phyloP scores from a whole-genome alignment of 495 filamentous ascomycete genomes.

The Talaromyces liani region DNA sequence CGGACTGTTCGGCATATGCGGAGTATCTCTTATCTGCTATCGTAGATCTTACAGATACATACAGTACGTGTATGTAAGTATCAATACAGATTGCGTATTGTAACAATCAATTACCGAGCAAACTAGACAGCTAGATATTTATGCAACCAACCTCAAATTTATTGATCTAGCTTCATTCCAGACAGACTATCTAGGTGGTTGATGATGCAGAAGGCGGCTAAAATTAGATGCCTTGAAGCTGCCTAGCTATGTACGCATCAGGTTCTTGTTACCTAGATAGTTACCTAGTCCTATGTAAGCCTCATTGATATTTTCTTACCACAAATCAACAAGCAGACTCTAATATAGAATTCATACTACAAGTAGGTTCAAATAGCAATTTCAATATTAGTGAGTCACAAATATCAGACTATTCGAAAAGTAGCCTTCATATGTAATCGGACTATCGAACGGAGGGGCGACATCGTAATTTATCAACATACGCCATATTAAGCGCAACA shows the following conservation, averaged over 20 bases:
- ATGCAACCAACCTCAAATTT: neutral
- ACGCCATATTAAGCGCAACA: neutral
- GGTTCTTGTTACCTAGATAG: neutral
- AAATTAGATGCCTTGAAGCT: neutral
- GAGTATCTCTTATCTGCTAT: neutral
- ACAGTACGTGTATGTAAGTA: neutral
- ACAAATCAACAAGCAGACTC: too few species aligned
- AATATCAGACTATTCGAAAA: too few species aligned
- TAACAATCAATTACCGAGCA: neutral
- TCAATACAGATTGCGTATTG: neutral
- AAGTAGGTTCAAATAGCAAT: too few species aligned
- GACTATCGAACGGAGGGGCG: neutral
- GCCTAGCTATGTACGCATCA: neutral
- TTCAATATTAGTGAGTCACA: too few species aligned
- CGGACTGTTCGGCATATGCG: constrained; percentile 1
- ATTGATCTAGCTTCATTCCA: neutral
- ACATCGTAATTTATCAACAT: neutral
- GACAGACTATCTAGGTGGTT: neutral
- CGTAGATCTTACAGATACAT: neutral
- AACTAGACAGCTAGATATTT: neutral
- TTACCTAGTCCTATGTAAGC: neutral
- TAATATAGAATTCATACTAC: too few species aligned
- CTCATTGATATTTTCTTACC: too few species aligned
- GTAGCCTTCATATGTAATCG: neutral
- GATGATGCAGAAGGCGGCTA: neutral